phyloP scores from a whole-genome alignment of 306 rosid species.

The Rubus parviflorus region DNA sequence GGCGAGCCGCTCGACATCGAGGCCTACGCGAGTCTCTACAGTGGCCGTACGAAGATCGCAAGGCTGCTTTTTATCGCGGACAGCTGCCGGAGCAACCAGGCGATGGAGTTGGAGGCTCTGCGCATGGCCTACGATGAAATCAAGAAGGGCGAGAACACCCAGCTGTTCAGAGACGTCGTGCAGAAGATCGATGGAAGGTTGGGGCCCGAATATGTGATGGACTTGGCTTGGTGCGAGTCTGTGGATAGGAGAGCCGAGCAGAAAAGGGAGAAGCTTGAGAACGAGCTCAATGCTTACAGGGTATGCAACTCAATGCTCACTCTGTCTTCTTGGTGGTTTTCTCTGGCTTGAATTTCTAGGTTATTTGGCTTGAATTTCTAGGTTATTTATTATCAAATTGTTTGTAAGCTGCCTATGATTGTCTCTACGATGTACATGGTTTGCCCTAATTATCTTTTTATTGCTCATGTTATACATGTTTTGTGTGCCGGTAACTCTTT shows the following conservation, averaged over 20 bases:
- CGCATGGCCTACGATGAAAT: constrained; percentile 98
- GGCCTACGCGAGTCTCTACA: constrained; percentile 81
- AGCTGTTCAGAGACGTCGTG: constrained; percentile 71
- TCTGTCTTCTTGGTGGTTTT: neutral
- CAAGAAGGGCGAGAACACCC: constrained; percentile 95
- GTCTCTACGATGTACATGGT: neutral
- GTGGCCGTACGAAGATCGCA: constrained; percentile 82
- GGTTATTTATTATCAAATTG: neutral
- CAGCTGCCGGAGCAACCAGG: constrained; percentile 47
- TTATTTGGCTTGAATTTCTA: too few species aligned
- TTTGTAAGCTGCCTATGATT: too few species aligned
- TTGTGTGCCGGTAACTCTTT: neutral
- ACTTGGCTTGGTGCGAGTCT: constrained; percentile 64
- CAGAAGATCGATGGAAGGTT: constrained; percentile 73
- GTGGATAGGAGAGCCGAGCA: constrained; percentile 81
- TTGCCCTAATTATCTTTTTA: neutral
- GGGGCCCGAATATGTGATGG: constrained; percentile 60
- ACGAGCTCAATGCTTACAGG: constrained; percentile 91
- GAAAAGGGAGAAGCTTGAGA: constrained; percentile 95
- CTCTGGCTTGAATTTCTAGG: neutral
- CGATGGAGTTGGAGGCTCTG: constrained; percentile 83
- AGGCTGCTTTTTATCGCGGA: constrained; percentile 81
- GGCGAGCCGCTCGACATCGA: constrained; percentile 96
- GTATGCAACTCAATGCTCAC: constrained; percentile 33
- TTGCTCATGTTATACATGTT: neutral